A percentile compares a stretch with the other conserved stretches of the same genome.
phyloP scores from a whole-genome alignment of 2,329 filamentous ascomycete species.

The Stagonosporopsis vannaccii region DNA sequence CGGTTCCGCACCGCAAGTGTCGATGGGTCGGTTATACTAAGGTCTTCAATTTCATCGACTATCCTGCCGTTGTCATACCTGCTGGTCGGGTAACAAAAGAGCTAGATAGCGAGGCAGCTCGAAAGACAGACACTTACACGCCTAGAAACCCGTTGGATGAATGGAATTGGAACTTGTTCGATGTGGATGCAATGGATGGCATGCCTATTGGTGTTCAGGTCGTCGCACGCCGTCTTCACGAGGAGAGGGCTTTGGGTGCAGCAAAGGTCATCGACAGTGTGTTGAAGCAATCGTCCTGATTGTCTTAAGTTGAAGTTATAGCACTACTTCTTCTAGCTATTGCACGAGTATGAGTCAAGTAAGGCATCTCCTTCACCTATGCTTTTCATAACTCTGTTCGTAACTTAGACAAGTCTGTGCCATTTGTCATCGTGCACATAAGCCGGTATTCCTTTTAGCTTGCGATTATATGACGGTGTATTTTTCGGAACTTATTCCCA shows the following conservation, averaged over 20 bases:
- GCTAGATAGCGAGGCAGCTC: constrained; percentile 47
- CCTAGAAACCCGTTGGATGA: constrained; percentile 60
- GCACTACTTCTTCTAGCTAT: too few relatives aligned
- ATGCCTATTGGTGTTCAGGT: constrained; percentile 50
- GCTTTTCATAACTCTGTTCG: too few relatives aligned
- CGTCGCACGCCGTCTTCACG: constrained; percentile 45
- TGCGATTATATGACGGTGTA: too few relatives aligned
- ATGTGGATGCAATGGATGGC: constrained; percentile 44
- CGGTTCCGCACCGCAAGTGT: constrained; percentile 58
- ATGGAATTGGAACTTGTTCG: constrained; percentile 58
- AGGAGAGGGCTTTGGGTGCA: constrained; percentile 50
- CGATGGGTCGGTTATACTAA: constrained; percentile 66
- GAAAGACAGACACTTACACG: constrained; percentile 44
- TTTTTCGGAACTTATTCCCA: too few relatives aligned
- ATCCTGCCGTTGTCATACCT: constrained; percentile 65
- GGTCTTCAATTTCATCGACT: constrained; percentile 69
- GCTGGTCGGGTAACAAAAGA: constrained; percentile 57
- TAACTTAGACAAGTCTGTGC: too few relatives aligned
- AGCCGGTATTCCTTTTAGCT: too few relatives aligned
- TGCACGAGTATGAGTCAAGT: not conserved
- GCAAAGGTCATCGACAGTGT: constrained; percentile 38
- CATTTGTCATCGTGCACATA: too few relatives aligned
- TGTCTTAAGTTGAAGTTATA: too few relatives aligned
- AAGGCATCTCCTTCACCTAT: too few relatives aligned
- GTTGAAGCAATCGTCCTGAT: constrained; percentile 3